These are phyloP conservation scores for Ulota crispa DNA, from an alignment of 225 moss, liverwort and hornwort genomes.

Conservation along the genomic window DNA sequence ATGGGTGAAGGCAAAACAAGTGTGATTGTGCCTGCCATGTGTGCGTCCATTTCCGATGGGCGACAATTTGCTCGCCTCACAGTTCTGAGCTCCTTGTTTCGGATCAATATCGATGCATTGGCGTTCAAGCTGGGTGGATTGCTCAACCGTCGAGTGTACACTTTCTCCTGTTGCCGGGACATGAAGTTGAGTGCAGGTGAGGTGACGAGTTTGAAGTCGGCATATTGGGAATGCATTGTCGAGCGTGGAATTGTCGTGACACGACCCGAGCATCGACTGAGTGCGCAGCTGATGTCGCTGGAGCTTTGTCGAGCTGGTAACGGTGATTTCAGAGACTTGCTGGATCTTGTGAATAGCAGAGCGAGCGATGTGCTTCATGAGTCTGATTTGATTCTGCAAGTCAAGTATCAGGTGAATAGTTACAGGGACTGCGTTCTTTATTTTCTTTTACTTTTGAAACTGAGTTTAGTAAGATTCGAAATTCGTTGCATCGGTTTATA, in stretches of 20 bases:
- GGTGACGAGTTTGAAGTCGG: neutral
- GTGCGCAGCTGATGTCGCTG: slow-evolving; percentile 26
- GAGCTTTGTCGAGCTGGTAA: slow-evolving; percentile 25
- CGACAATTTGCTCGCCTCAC: slow-evolving; percentile 30
- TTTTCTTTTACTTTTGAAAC: neutral
- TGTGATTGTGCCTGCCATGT: slow-evolving; percentile 40
- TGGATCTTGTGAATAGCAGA: slow-evolving; percentile 11
- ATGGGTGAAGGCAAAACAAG: slow-evolving; percentile 57
- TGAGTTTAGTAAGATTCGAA: neutral
- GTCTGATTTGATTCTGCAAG: slow-evolving; percentile 42
- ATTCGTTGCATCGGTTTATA: fast-evolving
- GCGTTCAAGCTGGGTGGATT: slow-evolving; percentile 42
- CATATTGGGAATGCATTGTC: slow-evolving; percentile 15
- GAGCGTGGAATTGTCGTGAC: slow-evolving; percentile 36
- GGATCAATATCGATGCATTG: slow-evolving; percentile 44
- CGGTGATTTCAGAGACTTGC: neutral
- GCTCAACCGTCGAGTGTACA: slow-evolving; percentile 39
- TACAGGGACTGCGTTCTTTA: too few species aligned
- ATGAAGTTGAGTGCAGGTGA: neutral
- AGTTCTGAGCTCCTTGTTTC: slow-evolving; percentile 36
- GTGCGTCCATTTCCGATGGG: slow-evolving; percentile 34
- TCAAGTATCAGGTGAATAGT: slow-evolving; percentile 35
- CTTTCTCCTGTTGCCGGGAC: slow-evolving; percentile 28
- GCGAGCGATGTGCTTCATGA: slow-evolving; percentile 45
- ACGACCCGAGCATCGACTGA: slow-evolving; percentile 40